phyloP scores from a whole-genome alignment of 2,329 filamentous ascomycete genomes.

The Fusarium nematophilum region DNA sequence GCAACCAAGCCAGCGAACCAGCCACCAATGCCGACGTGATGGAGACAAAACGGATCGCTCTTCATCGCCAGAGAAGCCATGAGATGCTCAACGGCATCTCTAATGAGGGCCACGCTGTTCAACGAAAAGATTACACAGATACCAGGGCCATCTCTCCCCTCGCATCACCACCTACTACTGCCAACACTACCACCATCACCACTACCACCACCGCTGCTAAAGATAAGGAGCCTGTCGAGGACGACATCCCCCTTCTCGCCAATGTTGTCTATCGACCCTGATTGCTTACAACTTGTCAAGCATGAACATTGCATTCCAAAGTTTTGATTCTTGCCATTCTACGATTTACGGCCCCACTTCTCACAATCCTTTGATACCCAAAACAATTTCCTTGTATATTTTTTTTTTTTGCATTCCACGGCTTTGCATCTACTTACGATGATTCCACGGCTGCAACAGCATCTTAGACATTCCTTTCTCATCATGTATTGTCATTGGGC shows the following conservation, averaged over 20 bases:
- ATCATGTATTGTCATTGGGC: conserved; percentile 26
- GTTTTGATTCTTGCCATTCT: conserved; percentile 25
- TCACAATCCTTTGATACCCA: conserved; percentile 45
- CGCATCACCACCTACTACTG: conserved; percentile 48
- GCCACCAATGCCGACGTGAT: conserved; percentile 12
- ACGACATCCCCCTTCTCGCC: conserved; percentile 57
- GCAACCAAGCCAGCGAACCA: conserved; percentile 33
- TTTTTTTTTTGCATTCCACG: conserved; percentile 4
- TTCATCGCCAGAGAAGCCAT: conserved; percentile 63
- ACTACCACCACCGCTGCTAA: not conserved
- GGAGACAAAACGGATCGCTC: conserved; percentile 50
- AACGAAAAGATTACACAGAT: conserved; percentile 41
- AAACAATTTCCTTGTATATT: conserved; percentile 20
- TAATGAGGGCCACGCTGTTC: conserved; percentile 25
- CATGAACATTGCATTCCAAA: conserved; percentile 6
- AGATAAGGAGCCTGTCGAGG: conserved; percentile 43
- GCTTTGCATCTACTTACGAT: conserved; percentile 22
- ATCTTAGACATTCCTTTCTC: conserved; percentile 29
- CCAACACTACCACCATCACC: not conserved
- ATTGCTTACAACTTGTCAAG: conserved; percentile 19
- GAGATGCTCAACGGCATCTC: conserved; percentile 58
- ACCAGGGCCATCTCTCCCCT: conserved; percentile 43
- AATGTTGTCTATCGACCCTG: conserved; percentile 62
- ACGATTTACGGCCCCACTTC: conserved; percentile 43
- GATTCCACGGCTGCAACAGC: conserved; percentile 37